Base-by-base conservation (phyloP, 495 filamentous ascomycete genomes). In the Xylaria scruposa region DNA sequence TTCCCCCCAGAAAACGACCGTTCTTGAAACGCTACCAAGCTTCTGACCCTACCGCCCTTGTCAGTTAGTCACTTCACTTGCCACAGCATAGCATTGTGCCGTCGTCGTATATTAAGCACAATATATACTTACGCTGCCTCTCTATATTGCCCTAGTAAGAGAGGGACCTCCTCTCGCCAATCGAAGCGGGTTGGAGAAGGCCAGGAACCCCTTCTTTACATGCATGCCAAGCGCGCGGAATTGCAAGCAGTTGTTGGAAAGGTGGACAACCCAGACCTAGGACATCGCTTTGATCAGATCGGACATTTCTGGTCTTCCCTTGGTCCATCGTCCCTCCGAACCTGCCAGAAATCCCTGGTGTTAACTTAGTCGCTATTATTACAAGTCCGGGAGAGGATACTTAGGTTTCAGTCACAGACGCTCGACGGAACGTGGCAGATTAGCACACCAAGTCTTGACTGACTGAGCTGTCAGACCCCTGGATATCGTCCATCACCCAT, bases 161-260 rank as follows among this genome's bases (percentile, higher is more conserved):
- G 72, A 70, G 75, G 68, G 73, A 64, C 44, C 13, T 62, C 42
- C 68, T 49, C 74, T 78, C 76, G 72, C 78, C 78, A 79, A 78
- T 78, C 73, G 74, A 75, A 74, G 71, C 54, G 62, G 44, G 46
- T 74, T 71, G 73, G 69, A 67, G 70, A 74, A 76, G 76, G 26
- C 53, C 72, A 79, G 72, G 73, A 79, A 78, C 74, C 73, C 74
- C 70, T 75, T 73, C 63, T 67, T 71, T 75, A 70, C 65, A 73
- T 79, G 78, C 78, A 78, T 72, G 76, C 78, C 74, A 78, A 79
- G 78, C 71, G 73, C 73, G 66, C 76, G 76, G 73, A 72, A 67
- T 77, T 76, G 71, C 73, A 72, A 74, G 73, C 68, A 60, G 71
- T 75, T 70, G 73, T 74, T 72, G 15, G 44, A 72, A 62, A 74